Percentiles rank a stretch among this genome's conserved stretches.
Evolutionary conservation across 2,329 filamentous ascomycete genomes (phyloP).

Genomic region (Pseudocercospora eumusae): DNA sequence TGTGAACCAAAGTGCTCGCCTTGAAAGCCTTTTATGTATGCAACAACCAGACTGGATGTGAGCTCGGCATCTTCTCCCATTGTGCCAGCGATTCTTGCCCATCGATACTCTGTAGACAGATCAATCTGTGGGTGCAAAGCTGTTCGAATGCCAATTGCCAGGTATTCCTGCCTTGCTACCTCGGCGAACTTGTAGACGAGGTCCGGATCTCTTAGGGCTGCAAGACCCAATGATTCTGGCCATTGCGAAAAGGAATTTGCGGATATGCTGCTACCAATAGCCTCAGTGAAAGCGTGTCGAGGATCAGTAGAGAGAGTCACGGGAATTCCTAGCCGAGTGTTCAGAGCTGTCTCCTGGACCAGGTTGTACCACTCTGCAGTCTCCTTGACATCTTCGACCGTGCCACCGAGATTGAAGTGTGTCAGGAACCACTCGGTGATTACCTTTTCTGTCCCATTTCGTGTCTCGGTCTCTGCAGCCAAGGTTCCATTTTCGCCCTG

Average conservation of each 20-base stretch:
- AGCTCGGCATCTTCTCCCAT: constrained; percentile 54
- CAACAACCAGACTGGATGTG: constrained; percentile 33
- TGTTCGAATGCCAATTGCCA: constrained; percentile 47
- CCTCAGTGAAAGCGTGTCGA: constrained; percentile 49
- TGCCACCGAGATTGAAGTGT: constrained; percentile 53
- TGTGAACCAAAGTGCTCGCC: constrained; percentile 47
- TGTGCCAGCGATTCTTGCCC: constrained; percentile 51
- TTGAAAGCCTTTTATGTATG: constrained; percentile 54
- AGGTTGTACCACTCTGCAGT: constrained; percentile 46
- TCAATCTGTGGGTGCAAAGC: constrained; percentile 56
- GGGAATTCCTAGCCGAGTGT: constrained; percentile 53
- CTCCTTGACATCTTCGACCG: constrained; percentile 43
- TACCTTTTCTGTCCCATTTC: constrained; percentile 36
- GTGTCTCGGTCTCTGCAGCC: constrained; percentile 28
- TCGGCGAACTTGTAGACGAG: constrained; percentile 53
- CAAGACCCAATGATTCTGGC: constrained; percentile 55
- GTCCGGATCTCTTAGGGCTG: constrained; percentile 50
- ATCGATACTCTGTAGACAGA: constrained; percentile 54
- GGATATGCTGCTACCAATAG: constrained; percentile 47
- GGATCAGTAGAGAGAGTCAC: constrained; percentile 54
- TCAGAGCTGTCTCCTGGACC: constrained; percentile 47
- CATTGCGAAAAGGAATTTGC: constrained; percentile 53
- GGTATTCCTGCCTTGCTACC: constrained; percentile 52
- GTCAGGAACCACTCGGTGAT: constrained; percentile 45
- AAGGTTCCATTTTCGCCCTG: constrained; percentile 41